These are phyloP conservation scores for Talaromyces sp. DNA, from an alignment of 2,329 filamentous ascomycete species.

Conservation along the genomic window DNA sequence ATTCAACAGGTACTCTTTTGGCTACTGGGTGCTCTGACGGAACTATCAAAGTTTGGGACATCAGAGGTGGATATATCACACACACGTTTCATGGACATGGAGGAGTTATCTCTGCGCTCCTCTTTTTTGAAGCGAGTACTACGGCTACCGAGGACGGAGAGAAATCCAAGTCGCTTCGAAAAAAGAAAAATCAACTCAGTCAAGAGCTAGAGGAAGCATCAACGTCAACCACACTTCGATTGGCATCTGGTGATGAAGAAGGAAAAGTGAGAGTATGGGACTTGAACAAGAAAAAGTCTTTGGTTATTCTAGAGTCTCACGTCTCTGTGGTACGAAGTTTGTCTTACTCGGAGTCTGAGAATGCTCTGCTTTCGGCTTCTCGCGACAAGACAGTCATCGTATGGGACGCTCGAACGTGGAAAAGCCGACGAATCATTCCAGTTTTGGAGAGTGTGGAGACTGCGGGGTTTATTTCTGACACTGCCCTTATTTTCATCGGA, in stretches of 20 bases:
- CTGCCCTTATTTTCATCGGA: conserved; percentile 72
- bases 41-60: conserved; percentile 94
- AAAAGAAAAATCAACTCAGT: conserved; percentile 36
- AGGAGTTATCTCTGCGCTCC: conserved; percentile 82
- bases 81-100: conserved; percentile 94
- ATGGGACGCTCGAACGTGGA: conserved; percentile 87
- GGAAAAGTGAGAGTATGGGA: conserved; percentile 92
- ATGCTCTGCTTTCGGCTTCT: conserved; percentile 75
- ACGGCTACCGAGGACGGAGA: conserved; percentile 32
- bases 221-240: conserved; percentile 60
- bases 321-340: conserved; percentile 89
- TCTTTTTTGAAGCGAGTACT: conserved; percentile 72
- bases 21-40: conserved; percentile 93
- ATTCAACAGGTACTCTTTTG: conserved; percentile 81
- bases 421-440: conserved; percentile 71
- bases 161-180: conserved; percentile 25
- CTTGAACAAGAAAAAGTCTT: conserved; percentile 72
- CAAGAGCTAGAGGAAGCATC: conserved; percentile 34
- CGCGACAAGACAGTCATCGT: conserved; percentile 91
- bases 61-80: conserved; percentile 81
- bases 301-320: conserved; percentile 81
- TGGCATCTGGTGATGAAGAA: conserved; percentile 90
- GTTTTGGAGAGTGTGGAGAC: conserved; percentile 82
- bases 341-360: conserved; percentile 71
- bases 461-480: conserved; percentile 71